Percentiles rank a stretch among this genome's conserved stretches.
phyloP scores from a whole-genome alignment of 805 yeast species.

The Ogataea chonburiensis region DNA sequence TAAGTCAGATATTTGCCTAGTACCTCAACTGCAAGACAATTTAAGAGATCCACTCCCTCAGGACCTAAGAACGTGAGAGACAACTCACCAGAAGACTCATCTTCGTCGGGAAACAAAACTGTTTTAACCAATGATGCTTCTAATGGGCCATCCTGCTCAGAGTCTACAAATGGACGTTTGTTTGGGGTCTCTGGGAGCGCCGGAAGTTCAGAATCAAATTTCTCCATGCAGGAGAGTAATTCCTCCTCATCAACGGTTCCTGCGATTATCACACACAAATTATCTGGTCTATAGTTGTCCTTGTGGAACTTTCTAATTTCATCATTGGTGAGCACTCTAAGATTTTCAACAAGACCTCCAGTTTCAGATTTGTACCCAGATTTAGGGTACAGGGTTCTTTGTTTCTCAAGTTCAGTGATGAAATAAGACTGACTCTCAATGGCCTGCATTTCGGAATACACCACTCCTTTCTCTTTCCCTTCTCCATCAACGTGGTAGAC shows the following conservation, averaged over 20 bases:
- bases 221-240: conserved; percentile 54
- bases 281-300: conserved; percentile 73
- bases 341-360: conserved; percentile 81
- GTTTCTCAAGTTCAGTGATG: conserved; percentile 56
- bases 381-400: conserved; percentile 51
- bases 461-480: conserved; percentile 93
- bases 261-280: conserved; percentile 76
- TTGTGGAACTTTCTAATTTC: conserved; percentile 76
- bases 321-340: conserved; percentile 69
- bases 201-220: conserved; percentile 60
- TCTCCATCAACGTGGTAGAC: conserved; percentile 92
- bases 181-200: conserved; percentile 37
- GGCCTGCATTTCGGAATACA: conserved; percentile 96
- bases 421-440: conserved; percentile 78
- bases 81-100: conserved; percentile 79
- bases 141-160: conserved; percentile 45
- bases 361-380: conserved; percentile 93
- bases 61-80: conserved; percentile 84
- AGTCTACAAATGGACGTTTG: conserved; percentile 80
- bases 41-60: conserved; percentile 45
- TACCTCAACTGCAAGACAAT: conserved; percentile 67
- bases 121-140: conserved; percentile 41
- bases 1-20: conserved; percentile 73
- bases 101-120: conserved; percentile 84
- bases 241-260: conserved; percentile 83